phyloP scores from a whole-genome alignment of 2,329 filamentous ascomycete species.

The Aspergillus tubingensis region DNA sequence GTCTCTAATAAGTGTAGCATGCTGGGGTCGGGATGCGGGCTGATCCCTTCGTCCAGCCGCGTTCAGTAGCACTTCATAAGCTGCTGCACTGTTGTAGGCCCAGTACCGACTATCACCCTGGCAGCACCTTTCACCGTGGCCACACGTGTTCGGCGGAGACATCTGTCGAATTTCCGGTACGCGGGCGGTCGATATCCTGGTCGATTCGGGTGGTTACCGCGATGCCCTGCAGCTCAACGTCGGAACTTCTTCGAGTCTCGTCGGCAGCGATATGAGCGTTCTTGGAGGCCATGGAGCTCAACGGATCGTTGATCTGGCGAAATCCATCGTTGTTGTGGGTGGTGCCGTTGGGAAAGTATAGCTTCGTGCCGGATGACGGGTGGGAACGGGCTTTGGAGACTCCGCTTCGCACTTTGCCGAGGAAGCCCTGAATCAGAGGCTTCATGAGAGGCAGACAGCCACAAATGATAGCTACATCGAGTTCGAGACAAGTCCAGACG shows the following conservation, averaged over 20 bases:
- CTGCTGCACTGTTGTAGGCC: too few relatives aligned
- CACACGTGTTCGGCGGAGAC: not conserved
- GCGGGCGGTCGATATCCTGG: not conserved
- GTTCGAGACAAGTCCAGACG: slow-evolving; percentile 25
- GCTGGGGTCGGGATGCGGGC: too few relatives aligned
- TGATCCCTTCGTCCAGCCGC: too few relatives aligned
- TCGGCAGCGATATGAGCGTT: not conserved
- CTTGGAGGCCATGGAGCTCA: not conserved
- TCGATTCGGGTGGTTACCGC: slow-evolving; percentile 12
- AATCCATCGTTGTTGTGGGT: slow-evolving; percentile 12
- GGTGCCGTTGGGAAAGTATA: slow-evolving; percentile 4
- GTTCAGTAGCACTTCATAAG: too few relatives aligned
- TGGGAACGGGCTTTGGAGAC: slow-evolving; percentile 11
- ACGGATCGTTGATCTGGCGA: slow-evolving; percentile 8
- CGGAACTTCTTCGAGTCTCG: slow-evolving; percentile 1
- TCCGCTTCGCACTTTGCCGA: slow-evolving; percentile 10
- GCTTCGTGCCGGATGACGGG: slow-evolving; percentile 6
- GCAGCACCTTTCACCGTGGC: not conserved
- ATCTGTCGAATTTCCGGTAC: not conserved
- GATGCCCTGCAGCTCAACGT: slow-evolving; percentile 12
- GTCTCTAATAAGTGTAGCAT: too few relatives aligned
- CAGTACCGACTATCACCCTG: too few relatives aligned
- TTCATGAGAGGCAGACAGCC: slow-evolving; percentile 23
- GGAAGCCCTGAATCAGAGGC: slow-evolving; percentile 16
- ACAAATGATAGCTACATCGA: slow-evolving; percentile 25